Conservation (phyloP, 768 basidiomycete genomes). For the Tylopilus cervinicoccineus region DNA sequence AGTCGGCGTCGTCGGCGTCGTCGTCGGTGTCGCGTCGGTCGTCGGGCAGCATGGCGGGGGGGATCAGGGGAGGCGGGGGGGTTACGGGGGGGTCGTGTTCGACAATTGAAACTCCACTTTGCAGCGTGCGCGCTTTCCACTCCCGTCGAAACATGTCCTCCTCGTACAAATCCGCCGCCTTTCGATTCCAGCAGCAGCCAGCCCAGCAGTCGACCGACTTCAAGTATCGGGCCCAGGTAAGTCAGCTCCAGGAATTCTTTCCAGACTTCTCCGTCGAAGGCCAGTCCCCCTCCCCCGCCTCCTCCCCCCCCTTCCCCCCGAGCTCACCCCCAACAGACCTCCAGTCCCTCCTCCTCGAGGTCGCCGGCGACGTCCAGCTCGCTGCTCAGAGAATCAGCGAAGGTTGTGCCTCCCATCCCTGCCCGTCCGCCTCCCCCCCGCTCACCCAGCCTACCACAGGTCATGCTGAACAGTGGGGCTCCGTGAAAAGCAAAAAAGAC, state of each 20-base stretch:
- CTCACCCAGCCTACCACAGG: constrained; percentile 40
- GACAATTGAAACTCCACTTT: constrained; percentile 24
- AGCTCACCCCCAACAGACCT: constrained; percentile 46
- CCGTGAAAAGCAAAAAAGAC: constrained; percentile 84
- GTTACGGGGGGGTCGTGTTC: constrained; percentile 16
- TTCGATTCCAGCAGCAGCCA: constrained; percentile 20
- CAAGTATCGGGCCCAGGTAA: constrained; percentile 52
- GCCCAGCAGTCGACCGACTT: constrained; percentile 15
- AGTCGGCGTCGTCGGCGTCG: constrained; percentile 29
- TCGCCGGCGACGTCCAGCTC: constrained; percentile 61
- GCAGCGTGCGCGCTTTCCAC: background rate
- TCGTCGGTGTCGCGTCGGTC: constrained; percentile 18
- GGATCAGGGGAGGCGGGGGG: constrained; percentile 20
- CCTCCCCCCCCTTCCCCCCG: constrained; percentile 8
- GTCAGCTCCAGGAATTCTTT: constrained; percentile 68
- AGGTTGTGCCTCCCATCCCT: constrained; percentile 41
- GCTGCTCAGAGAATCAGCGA: constrained; percentile 75
- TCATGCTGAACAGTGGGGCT: constrained; percentile 74
- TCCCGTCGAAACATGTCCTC: constrained; percentile 22
- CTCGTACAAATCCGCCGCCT: constrained; percentile 28
- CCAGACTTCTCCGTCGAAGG: constrained; percentile 70
- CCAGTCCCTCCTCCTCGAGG: constrained; percentile 62
- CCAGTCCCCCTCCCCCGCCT: constrained; percentile 27
- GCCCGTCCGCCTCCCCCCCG: background rate
- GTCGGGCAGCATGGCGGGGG: constrained; percentile 11